These are phyloP conservation scores for Cordyceps militaris DNA, from an alignment of 2,329 filamentous ascomycete genomes.

Conservation along the genomic window DNA sequence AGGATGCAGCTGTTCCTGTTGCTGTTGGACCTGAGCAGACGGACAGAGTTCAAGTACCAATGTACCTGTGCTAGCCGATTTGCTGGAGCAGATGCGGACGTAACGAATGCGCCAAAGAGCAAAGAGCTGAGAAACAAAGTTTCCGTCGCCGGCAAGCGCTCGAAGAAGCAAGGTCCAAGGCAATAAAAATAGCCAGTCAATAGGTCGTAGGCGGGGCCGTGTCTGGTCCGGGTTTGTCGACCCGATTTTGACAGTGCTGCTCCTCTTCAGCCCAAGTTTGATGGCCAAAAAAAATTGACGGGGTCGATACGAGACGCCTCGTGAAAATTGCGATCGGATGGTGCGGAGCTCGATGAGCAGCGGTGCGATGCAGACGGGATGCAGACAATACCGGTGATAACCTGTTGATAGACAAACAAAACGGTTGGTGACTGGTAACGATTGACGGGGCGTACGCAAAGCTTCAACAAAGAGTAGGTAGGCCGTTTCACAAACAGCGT, in stretches of 20 bases:
- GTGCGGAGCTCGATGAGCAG: not conserved
- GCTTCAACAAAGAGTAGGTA: not conserved
- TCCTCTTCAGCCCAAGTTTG: not conserved
- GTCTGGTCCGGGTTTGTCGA: not conserved
- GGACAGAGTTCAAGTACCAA: not conserved
- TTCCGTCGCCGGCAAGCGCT: too few relatives aligned
- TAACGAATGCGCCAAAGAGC: too few relatives aligned
- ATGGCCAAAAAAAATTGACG: slow-evolving; percentile 6
- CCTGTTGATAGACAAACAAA: not conserved
- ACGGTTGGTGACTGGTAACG: not conserved
- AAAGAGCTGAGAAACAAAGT: too few relatives aligned
- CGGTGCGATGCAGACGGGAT: not conserved
- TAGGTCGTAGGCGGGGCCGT: not conserved
- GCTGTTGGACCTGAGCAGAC: not conserved
- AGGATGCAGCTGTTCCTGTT: not conserved
- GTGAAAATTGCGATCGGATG: not conserved
- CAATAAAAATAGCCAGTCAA: not conserved
- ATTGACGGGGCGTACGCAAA: not conserved
- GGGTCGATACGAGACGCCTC: not conserved
- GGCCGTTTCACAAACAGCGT: not conserved
- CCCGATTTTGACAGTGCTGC: not conserved
- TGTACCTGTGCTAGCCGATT: not conserved
- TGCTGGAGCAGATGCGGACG: not conserved
- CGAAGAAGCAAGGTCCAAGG: too few relatives aligned
- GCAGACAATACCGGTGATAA: not conserved